Percentiles rank a stretch among this genome's conserved stretches.
Evolutionary conservation across 108 stramenopile genomes (phyloP).

Genomic region (Discostella stelligeroides): DNA sequence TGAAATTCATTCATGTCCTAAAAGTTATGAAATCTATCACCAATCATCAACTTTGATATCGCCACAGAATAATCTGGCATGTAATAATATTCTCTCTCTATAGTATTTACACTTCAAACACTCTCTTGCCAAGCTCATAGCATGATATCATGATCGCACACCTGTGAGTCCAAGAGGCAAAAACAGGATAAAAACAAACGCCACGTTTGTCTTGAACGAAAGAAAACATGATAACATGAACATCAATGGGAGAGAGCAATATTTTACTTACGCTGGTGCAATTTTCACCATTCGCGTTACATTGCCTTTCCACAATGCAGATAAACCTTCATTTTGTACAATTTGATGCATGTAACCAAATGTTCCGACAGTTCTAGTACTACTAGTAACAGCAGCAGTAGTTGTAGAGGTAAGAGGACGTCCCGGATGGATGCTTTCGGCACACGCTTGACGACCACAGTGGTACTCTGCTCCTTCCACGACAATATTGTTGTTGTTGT

Average conservation of each 20-base stretch:
- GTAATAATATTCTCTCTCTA: too few species aligned
- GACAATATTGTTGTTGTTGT: too few species aligned
- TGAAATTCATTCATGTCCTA: too few species aligned
- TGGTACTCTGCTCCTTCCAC: not conserved
- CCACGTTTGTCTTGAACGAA: too few species aligned
- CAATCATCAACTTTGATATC: too few species aligned
- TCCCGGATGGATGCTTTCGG: too few species aligned
- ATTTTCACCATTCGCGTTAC: conserved; percentile 84
- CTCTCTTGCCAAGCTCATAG: conserved; percentile 90
- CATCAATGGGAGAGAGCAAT: not conserved
- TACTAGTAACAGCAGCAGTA: too few species aligned
- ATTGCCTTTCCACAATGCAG: conserved; percentile 85
- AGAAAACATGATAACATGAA: not conserved
- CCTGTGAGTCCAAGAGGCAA: not conserved
- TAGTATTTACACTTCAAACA: conserved; percentile 38
- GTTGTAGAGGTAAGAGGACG: not conserved
- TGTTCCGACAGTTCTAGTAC: conserved; percentile 9
- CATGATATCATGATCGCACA: conserved; percentile 90
- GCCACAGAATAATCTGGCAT: too few species aligned
- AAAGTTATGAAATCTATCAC: too few species aligned
- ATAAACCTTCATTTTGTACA: conserved; percentile 55
- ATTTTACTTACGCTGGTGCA: conserved; percentile 73
- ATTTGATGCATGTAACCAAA: conserved; percentile 52
- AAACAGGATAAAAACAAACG: too few species aligned
- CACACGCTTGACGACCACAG: too few species aligned